Evolutionary conservation across 2,329 filamentous ascomycete genomes (phyloP).

Genomic region (Berkeleyomyces rouxiae): DNA sequence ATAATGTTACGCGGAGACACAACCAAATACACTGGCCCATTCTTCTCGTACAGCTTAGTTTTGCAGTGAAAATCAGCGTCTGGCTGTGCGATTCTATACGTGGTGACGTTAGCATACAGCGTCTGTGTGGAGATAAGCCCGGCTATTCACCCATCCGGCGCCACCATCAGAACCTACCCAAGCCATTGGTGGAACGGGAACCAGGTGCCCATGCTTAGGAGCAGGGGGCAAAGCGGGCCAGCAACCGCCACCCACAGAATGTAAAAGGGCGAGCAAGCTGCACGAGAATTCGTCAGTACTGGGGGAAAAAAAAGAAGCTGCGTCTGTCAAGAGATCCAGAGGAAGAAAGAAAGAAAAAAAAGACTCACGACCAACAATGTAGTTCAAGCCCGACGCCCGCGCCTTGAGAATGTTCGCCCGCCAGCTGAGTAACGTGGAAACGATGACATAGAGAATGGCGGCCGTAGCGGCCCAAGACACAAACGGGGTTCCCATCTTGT

Average conservation of each 20-base stretch:
- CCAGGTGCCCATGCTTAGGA: not conserved
- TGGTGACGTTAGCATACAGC: not conserved
- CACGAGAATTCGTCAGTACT: not conserved
- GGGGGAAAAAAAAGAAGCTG: constrained; percentile 8
- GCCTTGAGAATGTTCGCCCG: constrained; percentile 31
- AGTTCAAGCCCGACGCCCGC: constrained; percentile 34
- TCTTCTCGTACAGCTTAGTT: constrained; percentile 38
- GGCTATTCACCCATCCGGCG: not conserved
- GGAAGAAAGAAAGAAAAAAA: not conserved
- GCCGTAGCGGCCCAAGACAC: constrained; percentile 20
- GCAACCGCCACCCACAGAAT: constrained; percentile 37
- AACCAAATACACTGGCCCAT: constrained; percentile 49
- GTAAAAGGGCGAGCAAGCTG: constrained; percentile 34
- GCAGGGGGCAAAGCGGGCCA: not conserved
- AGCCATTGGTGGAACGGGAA: constrained; percentile 10
- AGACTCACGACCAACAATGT: constrained; percentile 36
- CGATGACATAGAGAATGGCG: constrained; percentile 22
- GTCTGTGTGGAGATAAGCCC: not conserved
- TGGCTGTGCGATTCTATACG: not conserved
- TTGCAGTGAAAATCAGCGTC: constrained; percentile 16
- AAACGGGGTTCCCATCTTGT: not conserved
- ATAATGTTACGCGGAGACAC: constrained; percentile 39
- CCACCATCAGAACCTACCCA: not conserved
- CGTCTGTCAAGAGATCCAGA: not conserved
- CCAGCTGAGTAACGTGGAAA: constrained; percentile 22